phyloP scores from a whole-genome alignment of 129 eudicot species.

The Arctium lappa region DNA sequence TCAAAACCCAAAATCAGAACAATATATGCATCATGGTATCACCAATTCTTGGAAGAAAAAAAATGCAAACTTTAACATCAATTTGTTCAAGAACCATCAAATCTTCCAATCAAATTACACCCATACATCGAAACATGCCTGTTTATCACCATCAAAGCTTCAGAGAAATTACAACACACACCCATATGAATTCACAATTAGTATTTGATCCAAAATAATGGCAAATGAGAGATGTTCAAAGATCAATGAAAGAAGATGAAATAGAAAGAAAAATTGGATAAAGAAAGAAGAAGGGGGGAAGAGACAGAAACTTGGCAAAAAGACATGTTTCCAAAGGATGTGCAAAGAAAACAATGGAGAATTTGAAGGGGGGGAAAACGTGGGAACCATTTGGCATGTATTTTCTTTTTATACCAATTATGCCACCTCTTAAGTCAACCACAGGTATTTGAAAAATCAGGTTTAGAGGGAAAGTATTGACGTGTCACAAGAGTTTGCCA shows the following conservation, averaged over 20 bases:
- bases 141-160: neutral
- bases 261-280: neutral
- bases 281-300: neutral
- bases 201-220: neutral
- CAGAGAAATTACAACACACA: neutral
- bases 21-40: conserved; percentile 1
- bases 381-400: conserved; percentile 29
- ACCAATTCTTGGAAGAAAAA: conserved; percentile 5
- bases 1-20: conserved; percentile 3
- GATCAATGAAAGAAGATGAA: neutral
- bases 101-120: neutral
- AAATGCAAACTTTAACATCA: conserved; percentile 7
- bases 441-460: neutral
- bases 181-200: neutral
- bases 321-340: conserved; percentile 9
- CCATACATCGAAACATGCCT: neutral
- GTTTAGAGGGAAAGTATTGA: neutral
- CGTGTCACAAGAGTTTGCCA: neutral
- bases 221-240: neutral
- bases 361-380: conserved; percentile 35
- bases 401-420: neutral
- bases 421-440: neutral
- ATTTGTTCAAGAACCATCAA: neutral
- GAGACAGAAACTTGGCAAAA: neutral
- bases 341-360: conserved; percentile 19